Evolutionary conservation across 345 rosid species (phyloP), one percentile per base, ranked within the genome.

Genomic region (Physaria fendleri): DNA sequence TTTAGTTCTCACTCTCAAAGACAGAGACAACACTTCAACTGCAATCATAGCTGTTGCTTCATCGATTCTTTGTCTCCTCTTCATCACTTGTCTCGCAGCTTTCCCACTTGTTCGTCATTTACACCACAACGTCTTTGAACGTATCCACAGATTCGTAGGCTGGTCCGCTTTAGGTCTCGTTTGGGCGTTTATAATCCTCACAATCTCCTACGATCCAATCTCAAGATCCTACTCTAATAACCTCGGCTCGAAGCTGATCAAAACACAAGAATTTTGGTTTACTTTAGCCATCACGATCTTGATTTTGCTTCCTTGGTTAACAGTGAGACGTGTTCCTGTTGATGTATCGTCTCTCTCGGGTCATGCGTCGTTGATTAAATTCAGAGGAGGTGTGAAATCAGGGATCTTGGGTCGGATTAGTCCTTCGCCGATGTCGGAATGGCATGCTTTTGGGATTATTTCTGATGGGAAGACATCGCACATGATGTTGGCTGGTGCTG

Each of bases 401-500:
- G 97, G 97, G 2, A 74, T 90, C 12, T 45, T 90, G 18, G 95
- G 97, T 3, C 73, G 97, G 71, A 90, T 90, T n/a, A 90, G 95
- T 65, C 95, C 95, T 0, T 90, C 95, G 2, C 97, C 95, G 6
- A 69, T 90, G 4, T 90, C 90, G 0, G 97, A 90, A 62, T 90
- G 97, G 97, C 97, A 90, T 10, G 90, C 95, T 13, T 90, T 90
- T 18, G 97, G 97, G 5, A 87, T 82, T 1, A 87, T 90, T 38
- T 87, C 95, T 1, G 79, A 85, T 20, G 81, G 81, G n/a, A 79
- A 87, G 74, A 50, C 63, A 3, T 83, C 77, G 15, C 97, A 90
- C 76, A 76, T 87, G 95, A 87, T 90, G 97, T 77, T 90, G 2
- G 90, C 93, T 0, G 95, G 95, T 18, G 93, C 95, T 5, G 97